Base-by-base conservation (phyloP, 192 early-diverging fungal genomes). In the Coemansia sp. region DNA sequence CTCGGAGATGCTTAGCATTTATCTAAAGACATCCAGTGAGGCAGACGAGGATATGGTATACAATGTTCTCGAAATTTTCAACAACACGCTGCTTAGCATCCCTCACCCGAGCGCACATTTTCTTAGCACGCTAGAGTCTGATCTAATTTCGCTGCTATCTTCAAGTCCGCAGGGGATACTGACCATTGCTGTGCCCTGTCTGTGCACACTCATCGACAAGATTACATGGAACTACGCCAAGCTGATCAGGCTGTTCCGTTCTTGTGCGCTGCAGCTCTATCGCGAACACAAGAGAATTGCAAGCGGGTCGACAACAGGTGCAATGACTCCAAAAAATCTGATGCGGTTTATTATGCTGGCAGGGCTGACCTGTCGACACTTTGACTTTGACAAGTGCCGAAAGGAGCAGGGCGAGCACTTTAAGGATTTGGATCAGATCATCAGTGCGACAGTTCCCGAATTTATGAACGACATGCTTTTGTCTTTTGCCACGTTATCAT, bases 311-410 rank as follows among this genome's bases (percentile, higher is more conserved):
- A 14, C 19, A 4, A 9, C 21, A 19, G 43, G 64, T 4, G 40
- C 71, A 18, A 40, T 61, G 41, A 71, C 84, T 0, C 40, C 70
- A 22, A 73, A 78, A 23, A 80, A 71, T 42, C 53, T 84, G 17
- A 84, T 82, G 71, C 83, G 91, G 25, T 81, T 92, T n/a, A 69
- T 92, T 51, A 82, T 89, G 9, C 83, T 96, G 30, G 78, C 83
- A 9, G 87, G 88, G 13, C 66, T 90, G 41, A 56, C 91, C 7
- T 87, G 87, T 41, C 82, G 87, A 24, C 66, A 92, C 55, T 93
- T 90, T 83, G 83, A 90, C 47, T 94, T 94, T 82, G 90, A 92
- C 48, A n/a, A 61, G 40, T 64, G 81, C 22, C 69, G 73, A 7
- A 24, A 59, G 23, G 57, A 71, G 27, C 65, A 81, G 4, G 61